Percentiles rank a stretch among this genome's conserved stretches.
These are phyloP conservation scores for Candida sp. DNA, from an alignment of 1,139 yeast genomes.

Conservation along the genomic window DNA sequence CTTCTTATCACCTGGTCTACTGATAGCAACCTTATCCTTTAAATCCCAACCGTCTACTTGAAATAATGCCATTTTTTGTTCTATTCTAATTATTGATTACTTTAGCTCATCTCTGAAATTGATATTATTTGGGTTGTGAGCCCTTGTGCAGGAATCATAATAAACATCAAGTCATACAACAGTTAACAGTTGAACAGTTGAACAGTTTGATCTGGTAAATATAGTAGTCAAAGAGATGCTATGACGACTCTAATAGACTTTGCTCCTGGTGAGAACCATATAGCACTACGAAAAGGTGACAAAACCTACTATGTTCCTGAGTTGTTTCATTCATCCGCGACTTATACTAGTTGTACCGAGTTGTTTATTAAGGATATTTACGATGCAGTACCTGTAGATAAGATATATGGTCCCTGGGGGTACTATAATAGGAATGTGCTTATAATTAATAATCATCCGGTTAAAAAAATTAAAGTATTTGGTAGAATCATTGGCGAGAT, in stretches of 20 bases:
- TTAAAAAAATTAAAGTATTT: conserved; percentile 9
- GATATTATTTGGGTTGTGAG: neutral
- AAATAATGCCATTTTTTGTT: conserved; percentile 58
- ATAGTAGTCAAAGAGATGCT: no score
- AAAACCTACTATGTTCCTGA: conserved; percentile 14
- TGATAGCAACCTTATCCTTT: conserved; percentile 50
- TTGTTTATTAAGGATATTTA: conserved; percentile 14
- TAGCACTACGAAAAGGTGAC: conserved; percentile 9
- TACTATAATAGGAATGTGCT: conserved; percentile 9
- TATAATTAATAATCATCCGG: conserved; percentile 15
- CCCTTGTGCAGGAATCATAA: neutral
- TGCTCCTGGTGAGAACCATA: conserved; percentile 15
- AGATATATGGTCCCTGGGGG: conserved; percentile 10
- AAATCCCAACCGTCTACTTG: conserved; percentile 83
- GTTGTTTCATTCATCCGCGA: conserved; percentile 13
- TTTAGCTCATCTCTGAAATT: neutral
- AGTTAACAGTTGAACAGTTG: no score
- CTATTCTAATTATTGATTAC: neutral
- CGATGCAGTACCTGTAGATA: conserved; percentile 6
- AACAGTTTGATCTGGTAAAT: no score
- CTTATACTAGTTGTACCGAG: conserved; percentile 10
- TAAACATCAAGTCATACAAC: no score
- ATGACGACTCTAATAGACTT: conserved; percentile 6
- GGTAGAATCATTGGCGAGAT: conserved; percentile 14
- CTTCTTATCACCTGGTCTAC: conserved; percentile 31